phyloP scores from a whole-genome alignment of 1,284 basidiomycete genomes.

The Calocybe gambosa region DNA sequence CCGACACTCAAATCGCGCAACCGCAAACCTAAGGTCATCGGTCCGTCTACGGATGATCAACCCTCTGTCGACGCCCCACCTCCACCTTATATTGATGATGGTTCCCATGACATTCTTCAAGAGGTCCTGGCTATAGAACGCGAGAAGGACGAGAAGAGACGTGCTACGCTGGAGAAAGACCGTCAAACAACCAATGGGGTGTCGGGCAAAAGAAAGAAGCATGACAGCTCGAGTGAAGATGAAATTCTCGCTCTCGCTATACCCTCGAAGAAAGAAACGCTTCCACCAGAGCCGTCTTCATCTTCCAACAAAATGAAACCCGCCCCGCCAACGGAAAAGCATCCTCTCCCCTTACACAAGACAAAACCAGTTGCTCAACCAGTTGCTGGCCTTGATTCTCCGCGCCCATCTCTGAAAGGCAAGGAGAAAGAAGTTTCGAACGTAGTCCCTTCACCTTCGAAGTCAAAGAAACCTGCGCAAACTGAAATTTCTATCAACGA shows the following conservation, averaged over 20 bases:
- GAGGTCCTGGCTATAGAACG: conserved; percentile 77
- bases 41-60: conserved; percentile 15
- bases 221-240: conserved; percentile 39
- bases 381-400: conserved; percentile 25
- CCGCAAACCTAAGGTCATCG: conserved; percentile 33
- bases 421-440: conserved; percentile 51
- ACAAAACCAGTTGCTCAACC: conserved; percentile 36
- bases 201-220: conserved; percentile 51
- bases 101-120: conserved; percentile 69
- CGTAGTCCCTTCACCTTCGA: conserved; percentile 25
- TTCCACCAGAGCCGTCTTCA: conserved; percentile 27
- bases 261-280: conserved; percentile 58
- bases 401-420: conserved; percentile 48
- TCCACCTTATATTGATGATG: conserved; percentile 66
- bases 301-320: conserved; percentile 17
- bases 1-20: conserved; percentile 33
- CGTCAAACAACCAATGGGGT: conserved; percentile 25
- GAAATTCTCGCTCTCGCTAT: conserved; percentile 55
- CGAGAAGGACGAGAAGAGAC: conserved; percentile 48
- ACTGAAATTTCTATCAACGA: conserved; percentile 53
- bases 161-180: conserved; percentile 29
- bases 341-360: conserved; percentile 25
- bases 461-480: conserved; percentile 36
- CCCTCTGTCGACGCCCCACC: conserved; percentile 46
- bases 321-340: conserved; percentile 13